Conservation (phyloP, 2,329 filamentous ascomycete species). For the Monilinia laxa region DNA sequence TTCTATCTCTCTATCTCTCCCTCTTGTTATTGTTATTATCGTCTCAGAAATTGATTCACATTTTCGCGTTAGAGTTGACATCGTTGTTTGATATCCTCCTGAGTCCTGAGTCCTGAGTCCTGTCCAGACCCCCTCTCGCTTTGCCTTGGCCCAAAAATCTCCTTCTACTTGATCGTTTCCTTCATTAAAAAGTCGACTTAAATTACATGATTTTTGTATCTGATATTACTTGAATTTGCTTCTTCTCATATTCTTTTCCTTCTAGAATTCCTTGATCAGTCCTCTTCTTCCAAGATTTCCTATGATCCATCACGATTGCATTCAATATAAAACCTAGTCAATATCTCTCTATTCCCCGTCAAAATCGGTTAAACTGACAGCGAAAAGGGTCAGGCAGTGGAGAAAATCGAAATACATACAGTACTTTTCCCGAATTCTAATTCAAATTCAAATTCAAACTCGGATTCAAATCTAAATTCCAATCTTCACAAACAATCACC, state of each 20-base stretch:
- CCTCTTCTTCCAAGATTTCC: not conserved
- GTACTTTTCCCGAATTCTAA: not conserved
- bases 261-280: not conserved
- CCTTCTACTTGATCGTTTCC: too few species aligned
- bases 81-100: conserved; percentile 3
- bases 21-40: not conserved
- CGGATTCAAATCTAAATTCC: not conserved
- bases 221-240: not conserved
- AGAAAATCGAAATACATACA: not conserved
- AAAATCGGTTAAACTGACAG: conserved; percentile 15
- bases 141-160: too few species aligned
- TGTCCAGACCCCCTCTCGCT: too few species aligned
- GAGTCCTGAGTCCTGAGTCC: not conserved
- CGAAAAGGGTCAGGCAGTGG: conserved; percentile 12
- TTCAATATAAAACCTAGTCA: conserved; percentile 6
- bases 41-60: not conserved
- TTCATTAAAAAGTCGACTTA: not conserved
- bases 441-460: too few species aligned
- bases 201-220: conserved; percentile 1
- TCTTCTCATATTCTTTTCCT: not conserved
- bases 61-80: not conserved
- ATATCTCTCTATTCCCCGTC: not conserved
- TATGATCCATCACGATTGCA: conserved; percentile 9
- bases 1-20: too few species aligned
- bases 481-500: not conserved